A percentile compares a stretch with the other conserved stretches of the same genome.
phyloP scores from a whole-genome alignment of 768 basidiomycete genomes.

The Lactarius psammicola region DNA sequence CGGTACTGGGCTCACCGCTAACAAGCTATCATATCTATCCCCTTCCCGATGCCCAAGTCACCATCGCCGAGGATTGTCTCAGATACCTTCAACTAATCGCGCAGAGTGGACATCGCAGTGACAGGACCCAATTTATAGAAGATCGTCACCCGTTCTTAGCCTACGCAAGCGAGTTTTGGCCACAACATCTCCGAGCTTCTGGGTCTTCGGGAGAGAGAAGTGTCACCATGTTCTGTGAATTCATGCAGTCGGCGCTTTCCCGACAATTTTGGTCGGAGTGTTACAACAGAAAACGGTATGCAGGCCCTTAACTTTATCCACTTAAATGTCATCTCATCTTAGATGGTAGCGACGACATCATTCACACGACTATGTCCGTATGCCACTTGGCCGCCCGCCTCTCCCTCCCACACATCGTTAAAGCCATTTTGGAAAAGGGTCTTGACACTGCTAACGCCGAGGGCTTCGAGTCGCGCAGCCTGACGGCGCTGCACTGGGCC shows the following conservation, averaged over 20 bases:
- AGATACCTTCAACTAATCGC: constrained; percentile 4
- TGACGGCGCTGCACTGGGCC: constrained; percentile 11
- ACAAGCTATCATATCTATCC: constrained; percentile 10
- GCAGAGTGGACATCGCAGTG: too few relatives aligned
- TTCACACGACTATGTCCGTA: constrained; percentile 3
- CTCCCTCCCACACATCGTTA: constrained; percentile 7
- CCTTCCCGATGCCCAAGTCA: background rate
- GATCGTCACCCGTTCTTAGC: background rate
- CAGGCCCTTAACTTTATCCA: background rate
- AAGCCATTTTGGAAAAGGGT: background rate
- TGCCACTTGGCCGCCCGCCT: constrained; percentile 12
- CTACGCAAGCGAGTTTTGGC: constrained; percentile 13
- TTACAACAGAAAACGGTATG: constrained; percentile 6
- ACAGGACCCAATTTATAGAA: too few relatives aligned
- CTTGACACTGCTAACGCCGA: background rate
- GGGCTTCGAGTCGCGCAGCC: background rate
- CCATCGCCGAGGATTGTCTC: constrained; percentile 1
- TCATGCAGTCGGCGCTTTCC: background rate
- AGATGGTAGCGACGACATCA: background rate
- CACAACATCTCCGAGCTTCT: constrained; percentile 6
- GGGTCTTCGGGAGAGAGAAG: background rate
- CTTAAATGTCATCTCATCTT: background rate
- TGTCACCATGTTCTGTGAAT: background rate
- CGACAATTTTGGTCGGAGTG: background rate
- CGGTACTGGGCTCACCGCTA: background rate